Conservation (phyloP, 1,139 yeast genomes). For the Arxiozyma bovina region DNA sequence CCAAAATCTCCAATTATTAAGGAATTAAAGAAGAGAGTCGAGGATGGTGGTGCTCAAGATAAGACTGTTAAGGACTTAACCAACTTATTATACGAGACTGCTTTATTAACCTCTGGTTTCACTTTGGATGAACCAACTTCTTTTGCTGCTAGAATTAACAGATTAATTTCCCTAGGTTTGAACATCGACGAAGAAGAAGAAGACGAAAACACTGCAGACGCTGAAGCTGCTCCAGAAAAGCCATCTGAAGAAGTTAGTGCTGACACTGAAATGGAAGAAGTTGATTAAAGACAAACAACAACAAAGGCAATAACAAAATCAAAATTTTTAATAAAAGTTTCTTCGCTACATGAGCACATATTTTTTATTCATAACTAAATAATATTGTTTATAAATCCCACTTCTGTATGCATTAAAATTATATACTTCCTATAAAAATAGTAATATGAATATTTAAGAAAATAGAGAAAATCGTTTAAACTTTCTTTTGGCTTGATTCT, state of each 20-base stretch:
- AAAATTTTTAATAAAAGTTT: not conserved
- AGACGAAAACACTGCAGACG: conserved; percentile 38
- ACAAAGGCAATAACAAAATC: not conserved
- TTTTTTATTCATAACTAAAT: not conserved
- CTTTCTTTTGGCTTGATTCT: not conserved
- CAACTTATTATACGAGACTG: conserved; percentile 92
- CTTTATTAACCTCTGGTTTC: conserved; percentile 97
- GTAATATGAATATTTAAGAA: too few relatives aligned
- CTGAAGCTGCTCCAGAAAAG: conserved; percentile 42
- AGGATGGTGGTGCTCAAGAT: conserved; percentile 94
- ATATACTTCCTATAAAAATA: not conserved
- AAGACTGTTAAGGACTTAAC: conserved; percentile 98
- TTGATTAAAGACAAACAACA: conserved; percentile 51
- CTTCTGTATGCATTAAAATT: conserved; percentile 2
- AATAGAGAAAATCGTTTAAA: too few relatives aligned
- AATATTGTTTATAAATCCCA: not conserved
- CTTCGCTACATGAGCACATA: conserved; percentile 1
- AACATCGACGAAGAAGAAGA: conserved; percentile 89
- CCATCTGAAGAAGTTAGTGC: conserved; percentile 56
- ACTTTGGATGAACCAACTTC: conserved; percentile 96
- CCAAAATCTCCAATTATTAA: conserved; percentile 92
- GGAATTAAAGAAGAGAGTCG: conserved; percentile 95
- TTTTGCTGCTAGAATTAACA: conserved; percentile 95
- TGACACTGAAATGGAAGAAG: conserved; percentile 99
- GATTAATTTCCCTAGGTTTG: conserved; percentile 94